Evolutionary conservation across 2,329 filamentous ascomycete species (phyloP), one percentile per base, ranked within the genome.

Genomic region (Chaetomium sp.): DNA sequence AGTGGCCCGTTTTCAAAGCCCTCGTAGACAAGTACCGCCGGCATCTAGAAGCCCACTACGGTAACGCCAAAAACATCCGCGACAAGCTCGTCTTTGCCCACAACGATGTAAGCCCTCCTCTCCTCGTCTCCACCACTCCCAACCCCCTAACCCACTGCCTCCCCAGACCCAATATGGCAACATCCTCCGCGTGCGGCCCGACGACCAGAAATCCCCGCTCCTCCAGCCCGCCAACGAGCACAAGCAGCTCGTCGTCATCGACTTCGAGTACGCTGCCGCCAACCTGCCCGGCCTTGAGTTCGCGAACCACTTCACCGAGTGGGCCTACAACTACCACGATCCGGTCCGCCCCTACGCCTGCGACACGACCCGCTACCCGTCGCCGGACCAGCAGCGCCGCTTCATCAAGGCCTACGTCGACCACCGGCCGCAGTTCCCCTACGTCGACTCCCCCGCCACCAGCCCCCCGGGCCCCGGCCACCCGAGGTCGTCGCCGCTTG

Each of bases 251-350:
- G 85, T 98, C 19, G 95, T 99, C 68, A 99, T 99, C 73, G 95
- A 99, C 76, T 99, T 99, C 73, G 95, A 99, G 74, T 99, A 99
- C 75, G 91, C 95, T 1, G 93, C 89, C 2, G 93, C 94, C 64
- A 99, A 98, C 75, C 83, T 89, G 0, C 88, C 87, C 0, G 95
- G 93, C 1, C 82, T 92, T 19, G 95, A 99, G 77, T 98, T 99
- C 75, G 95, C 93, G 64, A 99, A 99, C 76, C 95, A 99, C 78
- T 99, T 99, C 78, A 91, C 92, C 0, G 95, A 99, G 78, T 99
- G 95, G 95, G 91, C 92, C 71, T 98, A 98, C 82, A 94, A 99
- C 78, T 99, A 99, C 78, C 93, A 97, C 75, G 88, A 95, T 74
- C 77, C 86, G 3, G 79, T 81, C 31, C 79, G 78, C 35, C 81